Conservation (phyloP, 1,139 yeast species). For the Debaryomyces singareniensis region DNA sequence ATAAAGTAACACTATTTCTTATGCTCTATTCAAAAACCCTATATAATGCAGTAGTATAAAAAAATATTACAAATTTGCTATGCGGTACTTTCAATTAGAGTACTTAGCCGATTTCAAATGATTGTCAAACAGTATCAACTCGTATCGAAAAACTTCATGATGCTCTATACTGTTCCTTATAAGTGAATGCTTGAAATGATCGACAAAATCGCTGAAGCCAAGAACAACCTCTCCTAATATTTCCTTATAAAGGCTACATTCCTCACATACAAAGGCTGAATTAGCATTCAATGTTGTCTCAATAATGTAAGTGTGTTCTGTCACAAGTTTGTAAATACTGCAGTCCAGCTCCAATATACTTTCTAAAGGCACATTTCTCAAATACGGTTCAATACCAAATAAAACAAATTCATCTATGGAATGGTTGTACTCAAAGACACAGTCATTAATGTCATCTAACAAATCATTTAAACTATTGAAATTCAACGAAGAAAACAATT, state of each 20-base stretch:
- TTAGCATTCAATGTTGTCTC: slow-evolving; percentile 4
- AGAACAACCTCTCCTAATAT: slow-evolving; percentile 4
- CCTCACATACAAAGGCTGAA: slow-evolving; percentile 5
- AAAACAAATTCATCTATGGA: slow-evolving; percentile 1
- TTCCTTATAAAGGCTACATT: slow-evolving; percentile 5
- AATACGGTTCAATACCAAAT: neutral
- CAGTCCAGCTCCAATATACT: neutral
- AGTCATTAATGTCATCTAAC: slow-evolving; percentile 6
- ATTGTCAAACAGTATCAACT: slow-evolving; percentile 8
- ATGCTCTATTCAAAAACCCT: no score
- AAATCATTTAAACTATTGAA: slow-evolving; percentile 5
- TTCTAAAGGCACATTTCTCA: neutral
- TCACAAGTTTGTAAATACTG: neutral
- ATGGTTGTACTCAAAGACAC: slow-evolving; percentile 7
- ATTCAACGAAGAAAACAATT: slow-evolving; percentile 4
- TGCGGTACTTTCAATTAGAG: no score
- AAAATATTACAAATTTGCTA: no score
- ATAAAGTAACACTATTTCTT: no score
- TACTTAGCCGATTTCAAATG: slow-evolving; percentile 4
- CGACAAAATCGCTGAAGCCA: slow-evolving; percentile 6
- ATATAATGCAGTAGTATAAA: no score
- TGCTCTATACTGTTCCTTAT: slow-evolving; percentile 2
- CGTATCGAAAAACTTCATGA: slow-evolving; percentile 4
- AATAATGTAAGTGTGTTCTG: slow-evolving; percentile 2
- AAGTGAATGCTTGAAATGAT: slow-evolving; percentile 3